These are phyloP conservation scores for Backusella sp. DNA, from an alignment of 192 early-diverging fungal species.

Conservation along the genomic window DNA sequence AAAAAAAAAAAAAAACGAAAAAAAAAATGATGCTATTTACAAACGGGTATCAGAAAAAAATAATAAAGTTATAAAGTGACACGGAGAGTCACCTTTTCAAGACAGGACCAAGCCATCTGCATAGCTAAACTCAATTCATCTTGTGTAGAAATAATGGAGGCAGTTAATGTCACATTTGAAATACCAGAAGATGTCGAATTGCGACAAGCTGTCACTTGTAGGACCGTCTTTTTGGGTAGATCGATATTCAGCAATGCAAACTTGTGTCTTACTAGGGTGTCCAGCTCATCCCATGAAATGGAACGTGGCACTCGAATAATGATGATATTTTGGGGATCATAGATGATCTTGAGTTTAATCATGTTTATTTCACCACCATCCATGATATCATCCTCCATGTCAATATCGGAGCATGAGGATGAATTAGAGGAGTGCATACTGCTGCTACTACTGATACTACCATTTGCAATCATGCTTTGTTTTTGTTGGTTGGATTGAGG, in stretches of 20 bases:
- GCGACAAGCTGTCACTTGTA: background rate
- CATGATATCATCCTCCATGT: background rate
- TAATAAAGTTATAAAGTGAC: background rate
- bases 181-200: background rate
- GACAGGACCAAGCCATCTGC: background rate
- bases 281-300: background rate
- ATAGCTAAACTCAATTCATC: background rate
- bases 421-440: background rate
- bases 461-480: background rate
- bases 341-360: constrained; percentile 13
- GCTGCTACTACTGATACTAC: background rate
- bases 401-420: background rate
- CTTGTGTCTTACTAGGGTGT: background rate
- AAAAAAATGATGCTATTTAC: background rate
- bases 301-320: background rate
- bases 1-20: background rate
- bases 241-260: background rate
- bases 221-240: background rate
- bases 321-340: constrained; percentile 5
- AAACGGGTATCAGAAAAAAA: background rate
- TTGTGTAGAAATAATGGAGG: background rate
- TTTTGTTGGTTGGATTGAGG: background rate
- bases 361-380: background rate
- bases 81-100: background rate
- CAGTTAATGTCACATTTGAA: background rate